Base-by-base conservation (phyloP, 441 rosid species). In the Brassica hybrid region DNA sequence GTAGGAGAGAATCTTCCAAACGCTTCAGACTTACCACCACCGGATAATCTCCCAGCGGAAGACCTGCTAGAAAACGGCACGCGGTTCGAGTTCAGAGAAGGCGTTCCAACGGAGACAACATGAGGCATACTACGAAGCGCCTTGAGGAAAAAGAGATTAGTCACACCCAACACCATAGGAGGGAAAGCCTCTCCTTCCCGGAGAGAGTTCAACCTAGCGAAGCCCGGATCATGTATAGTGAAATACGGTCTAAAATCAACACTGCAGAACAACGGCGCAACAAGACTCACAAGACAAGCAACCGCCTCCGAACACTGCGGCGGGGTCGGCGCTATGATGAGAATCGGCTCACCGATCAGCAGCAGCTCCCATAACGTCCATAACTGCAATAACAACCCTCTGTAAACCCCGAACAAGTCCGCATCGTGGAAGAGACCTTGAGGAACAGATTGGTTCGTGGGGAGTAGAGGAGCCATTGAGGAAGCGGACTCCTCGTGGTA, bases 171-270 rank as follows among this genome's bases (percentile, higher is more conserved):
- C 60, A 96, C 75, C 88, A 96, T 87, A 13, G 98, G 93, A 50
- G 99, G 99, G 82, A 92, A 96, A 41, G 86, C 68, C 30, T 86
- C 90, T 70, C 94, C 97, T 82, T 90, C 93, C 68, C 81, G 84
- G 68, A 96, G 90, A 7, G 92, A 84, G 81, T 94, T 94, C 56
- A 96, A 69, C 16, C 75, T 79, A 43, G 90, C 88, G 65, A 96
- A 96, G 12, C 88, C 93, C 1, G 98, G 97, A 82, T 94, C 97
- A 76, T 94, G 99, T 74, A 96, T 96, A 75, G 98, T 94, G 79
- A 96, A 96, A 83, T 94, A 96, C 6, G 98, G 98, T 88, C 99
- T 91, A 86, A 96, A 96, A 82, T 96, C 99, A 70, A 94, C 85
- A 73, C 94, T 94, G 61, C 90, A 96, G 63, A 85, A 87, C 18